Conservation (phyloP, 257 asterid genomes). For the Coffea canephora region DNA sequence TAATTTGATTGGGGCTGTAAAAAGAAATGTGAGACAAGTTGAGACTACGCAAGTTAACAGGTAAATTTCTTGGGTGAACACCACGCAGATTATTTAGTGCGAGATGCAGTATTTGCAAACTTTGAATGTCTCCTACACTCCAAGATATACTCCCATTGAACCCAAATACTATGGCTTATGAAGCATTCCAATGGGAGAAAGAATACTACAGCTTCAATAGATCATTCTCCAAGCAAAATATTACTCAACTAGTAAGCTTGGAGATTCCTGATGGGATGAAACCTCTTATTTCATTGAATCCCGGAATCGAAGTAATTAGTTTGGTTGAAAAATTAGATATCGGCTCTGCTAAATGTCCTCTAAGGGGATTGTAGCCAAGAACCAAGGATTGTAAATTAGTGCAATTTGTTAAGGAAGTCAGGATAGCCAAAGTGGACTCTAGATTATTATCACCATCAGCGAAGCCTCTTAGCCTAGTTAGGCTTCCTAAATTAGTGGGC, state of each 20-base stretch:
- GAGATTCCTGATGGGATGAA: conserved; percentile 4
- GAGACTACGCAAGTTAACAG: neutral
- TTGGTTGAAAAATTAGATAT: neutral
- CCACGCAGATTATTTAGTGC: neutral
- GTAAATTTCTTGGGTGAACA: neutral
- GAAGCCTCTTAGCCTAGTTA: neutral
- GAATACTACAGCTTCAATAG: neutral
- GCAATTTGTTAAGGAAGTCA: conserved; percentile 1
- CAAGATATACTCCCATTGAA: neutral
- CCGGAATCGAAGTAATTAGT: neutral
- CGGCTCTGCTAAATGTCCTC: neutral
- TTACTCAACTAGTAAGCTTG: neutral
- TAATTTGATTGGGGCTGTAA: neutral
- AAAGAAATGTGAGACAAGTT: neutral
- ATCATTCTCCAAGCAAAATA: neutral
- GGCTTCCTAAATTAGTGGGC: neutral
- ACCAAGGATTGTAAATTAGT: neutral
- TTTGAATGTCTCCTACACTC: neutral
- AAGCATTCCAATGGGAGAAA: neutral
- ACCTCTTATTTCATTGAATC: neutral
- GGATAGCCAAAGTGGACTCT: neutral
- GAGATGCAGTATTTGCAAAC: neutral
- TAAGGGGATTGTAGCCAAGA: neutral
- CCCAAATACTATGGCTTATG: neutral
- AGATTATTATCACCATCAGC: neutral